Evolutionary conservation across 345 rosid genomes (phyloP).

Genomic region (Draba incana): DNA sequence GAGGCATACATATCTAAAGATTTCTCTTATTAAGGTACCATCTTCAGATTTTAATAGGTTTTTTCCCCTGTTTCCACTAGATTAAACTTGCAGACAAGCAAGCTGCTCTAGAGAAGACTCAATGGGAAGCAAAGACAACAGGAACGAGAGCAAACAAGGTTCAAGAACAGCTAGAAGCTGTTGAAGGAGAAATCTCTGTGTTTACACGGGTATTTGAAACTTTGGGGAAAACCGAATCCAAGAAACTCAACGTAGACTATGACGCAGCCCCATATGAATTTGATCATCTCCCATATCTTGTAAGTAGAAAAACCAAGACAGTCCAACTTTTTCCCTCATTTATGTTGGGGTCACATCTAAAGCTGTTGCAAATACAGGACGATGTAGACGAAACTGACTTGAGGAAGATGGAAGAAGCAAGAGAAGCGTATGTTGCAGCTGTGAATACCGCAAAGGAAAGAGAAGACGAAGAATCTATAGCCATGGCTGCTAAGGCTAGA

Average conservation of each 20-base stretch:
- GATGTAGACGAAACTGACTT: conserved; percentile 49
- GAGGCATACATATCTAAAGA: background rate
- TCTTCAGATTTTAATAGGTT: conserved; percentile 22
- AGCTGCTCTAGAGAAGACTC: conserved; percentile 88
- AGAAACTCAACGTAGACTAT: conserved; percentile 51
- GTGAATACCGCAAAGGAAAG: conserved; percentile 67
- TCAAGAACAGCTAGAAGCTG: conserved; percentile 64
- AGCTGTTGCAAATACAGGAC: conserved; percentile 49
- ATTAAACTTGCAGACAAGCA: conserved; percentile 96
- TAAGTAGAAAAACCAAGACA: conserved; percentile 45
- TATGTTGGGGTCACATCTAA: conserved; percentile 20
- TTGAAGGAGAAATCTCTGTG: conserved; percentile 69
- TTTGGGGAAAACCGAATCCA: conserved; percentile 50
- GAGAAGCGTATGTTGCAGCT: conserved; percentile 70
- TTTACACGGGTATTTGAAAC: conserved; percentile 62
- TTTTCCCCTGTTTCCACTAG: conserved; percentile 43
- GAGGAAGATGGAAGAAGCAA: conserved; percentile 81
- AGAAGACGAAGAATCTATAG: conserved; percentile 84
- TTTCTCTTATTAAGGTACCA: conserved; percentile 1
- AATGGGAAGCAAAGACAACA: conserved; percentile 88
- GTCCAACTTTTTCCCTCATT: background rate
- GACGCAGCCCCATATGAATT: conserved; percentile 57
- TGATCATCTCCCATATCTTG: conserved; percentile 61
- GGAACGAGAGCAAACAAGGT: conserved; percentile 68
- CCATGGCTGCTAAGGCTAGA: conserved; percentile 75